Base-by-base conservation (phyloP, 495 filamentous ascomycete species). In the Talaromyces thailandensis region DNA sequence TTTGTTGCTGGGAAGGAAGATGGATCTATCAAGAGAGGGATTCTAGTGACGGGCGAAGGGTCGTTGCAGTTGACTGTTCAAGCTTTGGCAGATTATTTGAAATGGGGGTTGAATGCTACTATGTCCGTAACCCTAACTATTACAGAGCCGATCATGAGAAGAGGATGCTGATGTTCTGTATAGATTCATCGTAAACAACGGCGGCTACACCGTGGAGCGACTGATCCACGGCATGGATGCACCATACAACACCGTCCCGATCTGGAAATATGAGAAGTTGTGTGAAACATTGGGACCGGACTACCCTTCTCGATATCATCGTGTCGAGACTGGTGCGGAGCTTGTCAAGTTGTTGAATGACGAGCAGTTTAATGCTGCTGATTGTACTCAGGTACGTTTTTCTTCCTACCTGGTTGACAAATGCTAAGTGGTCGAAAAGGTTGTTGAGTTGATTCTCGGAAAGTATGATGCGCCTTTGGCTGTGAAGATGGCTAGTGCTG, bases 41-140 rank as follows among this genome's bases (percentile, higher is more conserved):
- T 93, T 57, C 75, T 95, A 58, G 87, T 93, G 68, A 88, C 87
- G n/a, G 91, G 90, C 37, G 91, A 95, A 64, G 91, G 91, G 21
- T 87, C 84, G 64, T 79, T 94, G 64, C 89, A 95, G 68, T 79
- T 93, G 58, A 91, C 89, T 0, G 86, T 78, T 3, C 91, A 94
- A 70, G 89, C 92, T 67, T 76, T 95, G 59, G 84, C 84, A 66
- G 90, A 88, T 18, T 90, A 93, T 76, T 79, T 95, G 56, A 80
- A 82, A 12, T 79, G 87, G 62, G 77, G 79, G n/a, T 31, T 31
- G 29, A 31, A 31, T 31, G 29, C 29, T 31, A 31, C 29, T 9
- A 9, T 31, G 29, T 31, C 29, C 2, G 29, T 31, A 31, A 31
- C 29, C 29, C 29, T 9, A 7, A 8, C 11, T 7, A 8, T 31